These are phyloP conservation scores for Stemphylium lycopersici DNA, from an alignment of 2,329 filamentous ascomycete species.

Conservation along the genomic window DNA sequence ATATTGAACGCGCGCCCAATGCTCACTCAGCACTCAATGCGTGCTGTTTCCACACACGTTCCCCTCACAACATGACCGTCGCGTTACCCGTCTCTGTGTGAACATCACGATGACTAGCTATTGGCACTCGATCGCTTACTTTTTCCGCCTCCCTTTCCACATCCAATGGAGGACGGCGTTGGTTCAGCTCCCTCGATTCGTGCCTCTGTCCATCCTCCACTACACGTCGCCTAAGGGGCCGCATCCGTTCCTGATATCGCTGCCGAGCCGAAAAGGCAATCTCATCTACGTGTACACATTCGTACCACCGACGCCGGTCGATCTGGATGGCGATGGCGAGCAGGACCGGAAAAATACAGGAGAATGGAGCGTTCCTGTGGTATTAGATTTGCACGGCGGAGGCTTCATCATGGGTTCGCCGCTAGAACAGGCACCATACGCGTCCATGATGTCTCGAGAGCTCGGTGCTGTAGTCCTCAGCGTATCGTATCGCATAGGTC, in stretches of 20 bases:
- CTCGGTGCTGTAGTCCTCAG: slow-evolving; percentile 53
- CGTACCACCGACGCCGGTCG: slow-evolving; percentile 46
- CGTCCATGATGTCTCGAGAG: slow-evolving; percentile 53
- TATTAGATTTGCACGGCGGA: slow-evolving; percentile 49
- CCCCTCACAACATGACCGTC: slow-evolving; percentile 7
- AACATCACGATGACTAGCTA: slow-evolving; percentile 38
- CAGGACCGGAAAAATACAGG: slow-evolving; percentile 26
- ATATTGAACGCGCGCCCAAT: not conserved
- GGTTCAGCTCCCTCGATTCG: slow-evolving; percentile 47
- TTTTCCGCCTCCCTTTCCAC: slow-evolving; percentile 42
- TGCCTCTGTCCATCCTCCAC: slow-evolving; percentile 46
- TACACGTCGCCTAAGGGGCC: slow-evolving; percentile 50
- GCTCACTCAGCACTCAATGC: slow-evolving; percentile 10
- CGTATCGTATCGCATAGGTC: slow-evolving; percentile 57
- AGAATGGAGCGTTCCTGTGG: slow-evolving; percentile 47
- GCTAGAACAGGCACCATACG: slow-evolving; percentile 55
- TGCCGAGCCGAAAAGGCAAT: slow-evolving; percentile 48
- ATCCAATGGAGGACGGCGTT: slow-evolving; percentile 47
- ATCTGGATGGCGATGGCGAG: slow-evolving; percentile 30
- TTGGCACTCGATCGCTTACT: slow-evolving; percentile 41
- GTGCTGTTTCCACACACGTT: not conserved
- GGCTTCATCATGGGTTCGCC: slow-evolving; percentile 53
- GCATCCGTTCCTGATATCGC: slow-evolving; percentile 50
- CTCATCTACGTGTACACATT: slow-evolving; percentile 52
- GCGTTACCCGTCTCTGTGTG: not conserved